phyloP scores from a whole-genome alignment of 2,329 filamentous ascomycete species.

The Aspergillus tanneri region DNA sequence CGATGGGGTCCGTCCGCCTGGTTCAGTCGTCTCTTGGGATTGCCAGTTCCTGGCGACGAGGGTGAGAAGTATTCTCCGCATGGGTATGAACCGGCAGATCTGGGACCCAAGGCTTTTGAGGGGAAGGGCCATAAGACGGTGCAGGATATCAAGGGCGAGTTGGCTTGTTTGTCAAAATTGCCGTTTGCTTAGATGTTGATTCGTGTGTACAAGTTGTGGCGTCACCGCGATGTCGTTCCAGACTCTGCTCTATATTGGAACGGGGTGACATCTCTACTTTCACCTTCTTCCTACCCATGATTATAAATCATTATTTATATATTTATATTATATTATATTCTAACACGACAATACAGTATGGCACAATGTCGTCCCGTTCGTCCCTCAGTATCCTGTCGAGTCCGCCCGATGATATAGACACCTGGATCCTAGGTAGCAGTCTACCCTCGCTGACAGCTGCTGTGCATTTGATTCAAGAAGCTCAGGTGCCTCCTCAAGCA shows the following conservation, averaged over 20 bases:
- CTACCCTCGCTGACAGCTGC: conserved; percentile 38
- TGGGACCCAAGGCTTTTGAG: conserved; percentile 59
- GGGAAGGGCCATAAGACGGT: conserved; percentile 48
- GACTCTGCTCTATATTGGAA: no score
- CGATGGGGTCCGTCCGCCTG: conserved; percentile 60
- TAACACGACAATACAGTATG: no score
- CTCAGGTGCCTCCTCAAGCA: conserved; percentile 28
- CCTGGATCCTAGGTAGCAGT: conserved; percentile 39
- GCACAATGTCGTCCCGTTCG: background rate
- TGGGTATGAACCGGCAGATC: conserved; percentile 54
- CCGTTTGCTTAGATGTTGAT: background rate
- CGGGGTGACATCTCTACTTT: no score
- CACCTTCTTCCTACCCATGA: no score
- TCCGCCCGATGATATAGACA: conserved; percentile 20
- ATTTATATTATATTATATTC: no score
- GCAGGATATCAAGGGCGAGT: conserved; percentile 39
- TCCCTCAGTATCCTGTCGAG: background rate
- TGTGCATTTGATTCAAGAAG: conserved; percentile 38
- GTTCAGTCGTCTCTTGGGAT: conserved; percentile 47
- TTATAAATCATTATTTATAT: no score
- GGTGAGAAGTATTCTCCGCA: conserved; percentile 48
- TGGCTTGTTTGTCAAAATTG: conserved; percentile 31
- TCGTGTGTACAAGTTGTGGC: background rate
- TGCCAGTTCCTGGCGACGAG: conserved; percentile 50
- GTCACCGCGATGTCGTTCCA: no score